These are phyloP conservation scores for barley (Hordeum vulgare) DNA, from an alignment of 176 grass and related monocot genomes.

Conservation along the genomic window DNA sequence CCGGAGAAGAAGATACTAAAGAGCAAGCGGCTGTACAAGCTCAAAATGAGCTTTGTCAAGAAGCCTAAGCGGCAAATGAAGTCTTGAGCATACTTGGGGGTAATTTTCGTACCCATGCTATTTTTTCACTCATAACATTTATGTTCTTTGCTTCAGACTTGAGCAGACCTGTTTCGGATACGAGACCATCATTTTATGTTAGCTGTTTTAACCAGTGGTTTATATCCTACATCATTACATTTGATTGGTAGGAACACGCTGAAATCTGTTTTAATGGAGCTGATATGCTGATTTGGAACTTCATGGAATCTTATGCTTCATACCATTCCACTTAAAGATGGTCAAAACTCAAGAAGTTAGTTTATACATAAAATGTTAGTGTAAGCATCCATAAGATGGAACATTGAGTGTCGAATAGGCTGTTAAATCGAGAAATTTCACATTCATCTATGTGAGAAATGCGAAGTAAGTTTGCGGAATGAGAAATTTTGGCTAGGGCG, in stretches of 20 bases:
- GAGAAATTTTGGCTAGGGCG: background rate
- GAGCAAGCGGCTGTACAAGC: constrained; percentile 77
- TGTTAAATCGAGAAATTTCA: background rate
- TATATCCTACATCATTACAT: background rate
- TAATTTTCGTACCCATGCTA: constrained; percentile 25
- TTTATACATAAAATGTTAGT: background rate
- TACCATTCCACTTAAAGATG: background rate
- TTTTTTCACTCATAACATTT: constrained; percentile 8
- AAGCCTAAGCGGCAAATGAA: constrained; percentile 56
- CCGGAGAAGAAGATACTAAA: constrained; percentile 83
- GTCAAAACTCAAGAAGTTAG: background rate
- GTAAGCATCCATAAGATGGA: background rate
- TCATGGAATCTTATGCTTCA: background rate
- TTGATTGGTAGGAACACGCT: background rate
- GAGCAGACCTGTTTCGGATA: constrained; percentile 24
- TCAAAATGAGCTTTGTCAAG: constrained; percentile 92
- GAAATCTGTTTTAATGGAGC: background rate
- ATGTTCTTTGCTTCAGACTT: constrained; percentile 15
- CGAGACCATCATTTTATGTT: background rate
- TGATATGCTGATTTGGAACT: background rate
- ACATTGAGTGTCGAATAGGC: background rate
- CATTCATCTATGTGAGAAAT: background rate
- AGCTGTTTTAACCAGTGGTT: background rate
- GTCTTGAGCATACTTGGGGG: constrained; percentile 19
- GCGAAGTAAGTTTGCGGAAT: background rate